Percentiles rank a stretch among this genome's conserved stretches.
Evolutionary conservation across 768 basidiomycete genomes (phyloP).

Genomic region (Hemileccinum rubropunctum): DNA sequence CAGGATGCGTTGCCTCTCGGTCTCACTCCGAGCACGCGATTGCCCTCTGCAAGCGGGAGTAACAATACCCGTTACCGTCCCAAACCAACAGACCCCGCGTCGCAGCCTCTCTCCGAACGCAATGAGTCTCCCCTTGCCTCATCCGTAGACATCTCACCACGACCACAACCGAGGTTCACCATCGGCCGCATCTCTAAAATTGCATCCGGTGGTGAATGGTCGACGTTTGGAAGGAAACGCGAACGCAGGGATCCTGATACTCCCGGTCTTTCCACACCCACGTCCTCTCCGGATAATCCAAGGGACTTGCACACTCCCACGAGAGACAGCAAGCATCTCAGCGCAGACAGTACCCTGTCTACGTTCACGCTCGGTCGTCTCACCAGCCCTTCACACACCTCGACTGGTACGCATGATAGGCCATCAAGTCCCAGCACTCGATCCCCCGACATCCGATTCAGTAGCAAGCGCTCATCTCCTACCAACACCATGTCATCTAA

Average conservation of each 20-base stretch:
- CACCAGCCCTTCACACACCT: constrained; percentile 14
- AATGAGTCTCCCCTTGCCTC: neutral
- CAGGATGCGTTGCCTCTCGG: constrained; percentile 13
- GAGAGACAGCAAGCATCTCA: constrained; percentile 12
- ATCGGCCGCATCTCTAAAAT: constrained; percentile 20
- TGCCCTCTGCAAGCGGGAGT: constrained; percentile 12
- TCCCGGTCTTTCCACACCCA: constrained; percentile 10
- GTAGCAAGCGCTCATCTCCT: constrained; percentile 27
- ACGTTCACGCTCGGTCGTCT: constrained; percentile 19
- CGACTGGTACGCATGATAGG: constrained; percentile 1
- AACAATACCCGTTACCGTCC: neutral
- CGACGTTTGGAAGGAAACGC: constrained; percentile 35
- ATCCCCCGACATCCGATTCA: constrained; percentile 11
- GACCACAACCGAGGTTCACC: constrained; percentile 7
- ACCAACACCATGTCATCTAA: constrained; percentile 27
- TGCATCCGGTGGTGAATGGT: constrained; percentile 28
- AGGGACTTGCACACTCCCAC: constrained; percentile 21
- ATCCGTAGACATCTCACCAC: constrained; percentile 11
- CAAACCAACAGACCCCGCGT: too few relatives aligned
- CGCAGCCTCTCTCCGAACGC: constrained; percentile 3
- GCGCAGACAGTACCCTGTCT: constrained; percentile 18
- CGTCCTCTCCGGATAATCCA: too few relatives aligned
- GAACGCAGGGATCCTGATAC: constrained; percentile 13
- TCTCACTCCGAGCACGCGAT: constrained; percentile 30
- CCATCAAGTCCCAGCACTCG: constrained; percentile 7